Evolutionary conservation across 2,329 filamentous ascomycete genomes (phyloP).

Genomic region (Phyllosticta capitalensis): DNA sequence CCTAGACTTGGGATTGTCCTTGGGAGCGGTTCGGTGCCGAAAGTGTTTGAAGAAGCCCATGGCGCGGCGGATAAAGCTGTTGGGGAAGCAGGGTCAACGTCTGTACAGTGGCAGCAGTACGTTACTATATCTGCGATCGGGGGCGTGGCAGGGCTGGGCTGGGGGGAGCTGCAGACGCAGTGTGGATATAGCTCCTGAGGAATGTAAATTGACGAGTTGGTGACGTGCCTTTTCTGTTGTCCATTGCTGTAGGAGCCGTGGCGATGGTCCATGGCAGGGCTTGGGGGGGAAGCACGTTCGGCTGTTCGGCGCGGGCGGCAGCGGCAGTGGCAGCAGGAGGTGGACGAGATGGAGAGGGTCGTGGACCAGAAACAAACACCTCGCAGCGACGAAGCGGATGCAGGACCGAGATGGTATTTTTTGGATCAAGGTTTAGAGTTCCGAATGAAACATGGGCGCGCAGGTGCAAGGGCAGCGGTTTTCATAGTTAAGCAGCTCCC

Average conservation of each 20-base stretch:
- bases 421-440: constrained; percentile 4
- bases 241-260: background rate
- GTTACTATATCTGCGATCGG: constrained; percentile 13
- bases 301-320: background rate
- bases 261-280: background rate
- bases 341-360: background rate
- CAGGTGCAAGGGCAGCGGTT: constrained; percentile 3
- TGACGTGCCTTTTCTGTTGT: background rate
- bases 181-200: background rate
- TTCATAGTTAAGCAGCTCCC: background rate
- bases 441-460: constrained; percentile 4
- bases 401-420: background rate
- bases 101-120: background rate
- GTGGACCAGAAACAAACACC: background rate
- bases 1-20: constrained; percentile 20
- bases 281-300: background rate
- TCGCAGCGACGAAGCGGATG: background rate
- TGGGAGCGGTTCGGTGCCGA: constrained; percentile 31
- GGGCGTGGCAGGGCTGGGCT: constrained; percentile 1
- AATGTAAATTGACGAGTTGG: background rate
- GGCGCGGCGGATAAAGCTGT: constrained; percentile 18
- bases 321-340: background rate
- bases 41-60: constrained; percentile 44
- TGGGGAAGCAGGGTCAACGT: constrained; percentile 3
- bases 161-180: background rate